A percentile compares a stretch with the other conserved stretches of the same genome.
Evolutionary conservation across 306 rosid genomes (phyloP).

Genomic region (Fragaria iinumae): DNA sequence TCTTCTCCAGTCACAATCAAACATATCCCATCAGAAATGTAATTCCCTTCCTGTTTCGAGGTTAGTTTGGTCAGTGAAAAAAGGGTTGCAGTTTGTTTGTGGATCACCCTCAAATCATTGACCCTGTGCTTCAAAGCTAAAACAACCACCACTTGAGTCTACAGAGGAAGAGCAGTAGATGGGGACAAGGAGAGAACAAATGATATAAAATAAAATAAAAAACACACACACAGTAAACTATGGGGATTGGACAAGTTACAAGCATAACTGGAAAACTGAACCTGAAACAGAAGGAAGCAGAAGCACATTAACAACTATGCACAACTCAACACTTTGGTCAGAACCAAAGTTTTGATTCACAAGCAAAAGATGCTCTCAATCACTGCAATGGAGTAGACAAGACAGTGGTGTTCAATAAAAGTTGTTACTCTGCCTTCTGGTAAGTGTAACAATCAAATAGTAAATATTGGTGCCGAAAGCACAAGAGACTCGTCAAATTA

Average conservation of each 20-base stretch:
- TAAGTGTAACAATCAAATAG: neutral
- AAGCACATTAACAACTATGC: slow-evolving; percentile 24
- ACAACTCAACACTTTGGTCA: slow-evolving; percentile 1
- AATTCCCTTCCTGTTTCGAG: neutral
- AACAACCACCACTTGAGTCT: slow-evolving; percentile 23
- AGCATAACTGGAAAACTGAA: slow-evolving; percentile 36
- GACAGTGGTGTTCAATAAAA: neutral
- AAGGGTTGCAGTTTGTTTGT: slow-evolving; percentile 16
- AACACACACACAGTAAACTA: neutral
- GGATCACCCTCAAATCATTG: slow-evolving; percentile 39
- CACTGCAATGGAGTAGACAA: slow-evolving; percentile 15
- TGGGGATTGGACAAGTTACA: slow-evolving; percentile 24
- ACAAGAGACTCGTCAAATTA: neutral
- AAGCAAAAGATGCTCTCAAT: slow-evolving; percentile 27
- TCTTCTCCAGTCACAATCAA: slow-evolving; percentile 13
- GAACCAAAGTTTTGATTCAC: slow-evolving; percentile 34
- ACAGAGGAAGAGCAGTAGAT: slow-evolving; percentile 9
- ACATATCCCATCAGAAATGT: neutral
- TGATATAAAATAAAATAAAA: neutral
- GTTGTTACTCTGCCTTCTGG: neutral
- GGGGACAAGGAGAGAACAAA: slow-evolving; percentile 19
- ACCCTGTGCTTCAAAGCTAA: slow-evolving; percentile 44
- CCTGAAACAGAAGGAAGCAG: neutral
- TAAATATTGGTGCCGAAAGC: neutral
- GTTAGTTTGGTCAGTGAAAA: slow-evolving; percentile 27